These are phyloP conservation scores for Protomyces inundatus DNA, from an alignment of 1,139 yeast species.

Conservation along the genomic window DNA sequence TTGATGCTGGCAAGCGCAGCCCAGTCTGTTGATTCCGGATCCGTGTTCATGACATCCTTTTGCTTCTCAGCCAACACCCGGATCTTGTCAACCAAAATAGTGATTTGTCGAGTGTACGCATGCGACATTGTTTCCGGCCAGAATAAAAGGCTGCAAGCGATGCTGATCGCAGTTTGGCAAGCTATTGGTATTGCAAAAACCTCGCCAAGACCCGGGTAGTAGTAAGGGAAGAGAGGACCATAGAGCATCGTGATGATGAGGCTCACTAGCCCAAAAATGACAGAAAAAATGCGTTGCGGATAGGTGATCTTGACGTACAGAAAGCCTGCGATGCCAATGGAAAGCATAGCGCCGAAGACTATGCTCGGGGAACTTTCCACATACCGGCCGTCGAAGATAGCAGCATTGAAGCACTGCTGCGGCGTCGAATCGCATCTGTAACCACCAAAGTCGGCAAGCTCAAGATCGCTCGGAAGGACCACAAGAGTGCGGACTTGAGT, in stretches of 20 bases:
- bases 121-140: conserved; percentile 28
- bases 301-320: conserved; percentile 21
- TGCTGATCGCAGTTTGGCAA: conserved; percentile 22
- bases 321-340: conserved; percentile 12
- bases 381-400: conserved; percentile 26
- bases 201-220: conserved; percentile 20
- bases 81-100: conserved; percentile 7
- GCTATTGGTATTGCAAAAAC: conserved; percentile 19
- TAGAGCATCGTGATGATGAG: conserved; percentile 12
- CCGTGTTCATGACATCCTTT: conserved; percentile 9
- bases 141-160: conserved; percentile 23
- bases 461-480: background rate
- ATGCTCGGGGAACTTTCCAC: conserved; percentile 23
- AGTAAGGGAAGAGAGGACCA: conserved; percentile 29
- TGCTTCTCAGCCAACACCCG: conserved; percentile 12
- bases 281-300: conserved; percentile 9
- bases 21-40: conserved; percentile 26
- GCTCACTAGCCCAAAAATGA: conserved; percentile 17
- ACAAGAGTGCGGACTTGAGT: conserved; percentile 9
- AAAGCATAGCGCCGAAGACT: conserved; percentile 23
- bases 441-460: background rate
- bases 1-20: conserved; percentile 12
- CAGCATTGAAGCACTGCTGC: conserved; percentile 14
- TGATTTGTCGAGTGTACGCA: conserved; percentile 13
- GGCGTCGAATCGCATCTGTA: conserved; percentile 9